Evolutionary conservation across 768 basidiomycete species (phyloP).

Genomic region (Termitomyces sp.): DNA sequence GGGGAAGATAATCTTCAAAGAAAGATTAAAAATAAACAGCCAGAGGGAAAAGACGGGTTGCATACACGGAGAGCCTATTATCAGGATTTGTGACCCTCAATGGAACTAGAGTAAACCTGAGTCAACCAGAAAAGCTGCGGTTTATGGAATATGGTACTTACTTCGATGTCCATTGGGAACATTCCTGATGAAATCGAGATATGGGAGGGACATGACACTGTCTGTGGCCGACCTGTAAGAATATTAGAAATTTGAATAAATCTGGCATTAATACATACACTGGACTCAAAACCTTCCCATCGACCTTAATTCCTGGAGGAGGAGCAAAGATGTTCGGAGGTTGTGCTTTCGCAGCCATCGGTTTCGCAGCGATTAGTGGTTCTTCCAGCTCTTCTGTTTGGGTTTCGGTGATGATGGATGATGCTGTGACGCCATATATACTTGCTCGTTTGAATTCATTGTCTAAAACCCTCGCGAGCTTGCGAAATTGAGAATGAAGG

Average conservation of each 20-base stretch:
- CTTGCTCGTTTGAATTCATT: constrained; percentile 35
- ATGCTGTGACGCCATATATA: constrained; percentile 12
- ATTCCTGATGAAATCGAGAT: constrained; percentile 41
- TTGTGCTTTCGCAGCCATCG: constrained; percentile 6
- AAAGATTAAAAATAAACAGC: not conserved
- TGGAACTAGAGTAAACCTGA: constrained; percentile 25
- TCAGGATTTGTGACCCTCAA: constrained; percentile 40
- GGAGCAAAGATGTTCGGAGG: constrained; percentile 15
- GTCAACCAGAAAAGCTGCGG: not conserved
- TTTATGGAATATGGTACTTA: constrained; percentile 18
- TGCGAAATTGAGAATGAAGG: constrained; percentile 41
- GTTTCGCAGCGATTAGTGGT: not conserved
- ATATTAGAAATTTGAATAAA: not conserved
- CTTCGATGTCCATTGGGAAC: constrained; percentile 46
- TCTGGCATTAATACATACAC: constrained; percentile 7
- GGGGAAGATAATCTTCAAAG: constrained; percentile 9
- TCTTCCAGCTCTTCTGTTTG: not conserved
- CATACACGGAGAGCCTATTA: constrained; percentile 30
- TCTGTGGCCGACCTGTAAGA: constrained; percentile 35
- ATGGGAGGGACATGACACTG: constrained; percentile 49
- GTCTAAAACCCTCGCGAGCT: constrained; percentile 37
- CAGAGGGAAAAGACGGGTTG: not conserved
- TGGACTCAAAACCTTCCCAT: not conserved
- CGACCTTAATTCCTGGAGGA: constrained; percentile 11
- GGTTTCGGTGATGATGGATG: constrained; percentile 2